Evolutionary conservation across 2,329 filamentous ascomycete species (phyloP).

Genomic region (Coniochaeta ligniaria): DNA sequence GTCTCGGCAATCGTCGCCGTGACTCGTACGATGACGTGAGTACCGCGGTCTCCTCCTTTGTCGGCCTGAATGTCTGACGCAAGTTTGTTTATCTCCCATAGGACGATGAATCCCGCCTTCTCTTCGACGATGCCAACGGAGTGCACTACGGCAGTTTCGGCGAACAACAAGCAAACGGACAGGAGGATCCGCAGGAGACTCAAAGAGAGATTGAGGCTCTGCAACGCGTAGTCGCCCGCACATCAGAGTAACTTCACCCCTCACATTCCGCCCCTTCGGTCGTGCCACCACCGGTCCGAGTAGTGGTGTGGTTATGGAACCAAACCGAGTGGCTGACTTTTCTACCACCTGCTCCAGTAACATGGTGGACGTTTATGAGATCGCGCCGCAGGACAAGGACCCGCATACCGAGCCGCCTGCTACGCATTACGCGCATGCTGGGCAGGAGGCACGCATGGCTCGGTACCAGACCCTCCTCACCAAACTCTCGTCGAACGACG

Average conservation of each 20-base stretch:
- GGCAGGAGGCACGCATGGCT: slow-evolving; percentile 47
- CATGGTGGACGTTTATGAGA: slow-evolving; percentile 62
- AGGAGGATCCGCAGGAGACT: slow-evolving; percentile 54
- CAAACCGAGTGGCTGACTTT: slow-evolving; percentile 14
- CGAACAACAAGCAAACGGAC: slow-evolving; percentile 44
- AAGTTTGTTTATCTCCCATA: slow-evolving; percentile 15
- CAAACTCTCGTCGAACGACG: slow-evolving; percentile 42
- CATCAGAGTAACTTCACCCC: slow-evolving; percentile 45
- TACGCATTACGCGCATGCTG: slow-evolving; percentile 39
- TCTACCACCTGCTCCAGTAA: slow-evolving; percentile 35
- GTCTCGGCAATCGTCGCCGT: slow-evolving; percentile 43
- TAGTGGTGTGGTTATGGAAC: neutral
- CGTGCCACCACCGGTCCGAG: neutral
- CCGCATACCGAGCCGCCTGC: slow-evolving; percentile 19
- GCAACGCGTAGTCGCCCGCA: slow-evolving; percentile 56
- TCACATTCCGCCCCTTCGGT: neutral
- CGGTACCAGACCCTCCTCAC: slow-evolving; percentile 57
- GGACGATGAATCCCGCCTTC: slow-evolving; percentile 50
- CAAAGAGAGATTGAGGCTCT: slow-evolving; percentile 59
- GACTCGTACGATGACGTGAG: slow-evolving; percentile 50
- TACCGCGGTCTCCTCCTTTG: neutral
- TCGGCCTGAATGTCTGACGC: neutral
- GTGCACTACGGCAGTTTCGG: slow-evolving; percentile 58
- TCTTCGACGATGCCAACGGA: slow-evolving; percentile 54
- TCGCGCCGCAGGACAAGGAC: slow-evolving; percentile 43